phyloP scores from a whole-genome alignment of 495 filamentous ascomycete genomes.

The Penicillium alfredii region DNA sequence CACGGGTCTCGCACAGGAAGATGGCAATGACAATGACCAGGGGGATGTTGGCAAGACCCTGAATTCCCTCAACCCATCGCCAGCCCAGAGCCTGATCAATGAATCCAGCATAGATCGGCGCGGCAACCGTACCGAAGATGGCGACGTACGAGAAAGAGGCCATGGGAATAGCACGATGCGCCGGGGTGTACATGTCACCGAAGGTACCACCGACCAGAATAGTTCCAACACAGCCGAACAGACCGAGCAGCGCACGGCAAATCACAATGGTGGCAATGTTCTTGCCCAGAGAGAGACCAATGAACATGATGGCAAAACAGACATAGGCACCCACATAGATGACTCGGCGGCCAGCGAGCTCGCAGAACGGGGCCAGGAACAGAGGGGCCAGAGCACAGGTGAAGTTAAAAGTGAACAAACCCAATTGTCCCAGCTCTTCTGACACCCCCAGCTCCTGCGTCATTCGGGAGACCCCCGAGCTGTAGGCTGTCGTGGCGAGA shows the following conservation, averaged over 20 bases:
- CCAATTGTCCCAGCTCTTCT: constrained; percentile 32
- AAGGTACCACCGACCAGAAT: constrained; percentile 72
- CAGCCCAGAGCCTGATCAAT: constrained; percentile 62
- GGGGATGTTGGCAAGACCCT: constrained; percentile 65
- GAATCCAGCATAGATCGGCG: constrained; percentile 70
- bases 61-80: constrained; percentile 79
- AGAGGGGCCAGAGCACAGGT: constrained; percentile 37
- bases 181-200: constrained; percentile 65
- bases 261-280: constrained; percentile 68
- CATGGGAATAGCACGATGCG: constrained; percentile 76
- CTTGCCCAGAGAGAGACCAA: constrained; percentile 39
- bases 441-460: constrained; percentile 30
- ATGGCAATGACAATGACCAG: constrained; percentile 44
- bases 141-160: constrained; percentile 69
- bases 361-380: constrained; percentile 42
- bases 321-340: constrained; percentile 36
- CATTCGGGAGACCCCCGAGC: constrained; percentile 38
- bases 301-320: constrained; percentile 39
- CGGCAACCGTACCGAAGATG: constrained; percentile 65
- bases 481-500: constrained; percentile 44
- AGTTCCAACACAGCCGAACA: constrained; percentile 72
- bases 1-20: constrained; percentile 69
- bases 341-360: constrained; percentile 35
- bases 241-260: constrained; percentile 64
- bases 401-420: constrained; percentile 41